phyloP scores from a whole-genome alignment of 2,329 filamentous ascomycete genomes.

The Cercospora sp. region DNA sequence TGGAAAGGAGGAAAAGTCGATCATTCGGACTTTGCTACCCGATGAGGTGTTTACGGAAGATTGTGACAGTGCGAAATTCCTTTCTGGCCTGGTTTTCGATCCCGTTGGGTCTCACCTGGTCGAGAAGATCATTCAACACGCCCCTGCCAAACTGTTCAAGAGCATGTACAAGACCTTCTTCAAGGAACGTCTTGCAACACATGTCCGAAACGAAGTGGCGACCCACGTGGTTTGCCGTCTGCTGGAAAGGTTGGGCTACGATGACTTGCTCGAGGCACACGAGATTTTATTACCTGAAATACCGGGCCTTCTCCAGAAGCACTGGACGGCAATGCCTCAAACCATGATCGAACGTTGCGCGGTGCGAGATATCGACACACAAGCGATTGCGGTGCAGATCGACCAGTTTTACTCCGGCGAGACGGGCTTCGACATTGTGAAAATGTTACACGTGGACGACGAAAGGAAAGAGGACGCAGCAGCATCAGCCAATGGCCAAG shows the following conservation, averaged over 20 bases:
- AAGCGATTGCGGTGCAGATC: constrained; percentile 58
- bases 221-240: constrained; percentile 83
- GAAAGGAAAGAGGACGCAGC: constrained; percentile 14
- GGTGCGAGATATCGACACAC: constrained; percentile 62
- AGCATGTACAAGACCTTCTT: constrained; percentile 78
- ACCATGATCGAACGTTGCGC: constrained; percentile 80
- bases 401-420: constrained; percentile 57
- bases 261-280: constrained; percentile 75
- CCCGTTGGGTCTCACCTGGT: constrained; percentile 85
- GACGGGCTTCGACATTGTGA: constrained; percentile 55
- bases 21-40: constrained; percentile 76
- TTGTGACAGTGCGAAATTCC: constrained; percentile 73
- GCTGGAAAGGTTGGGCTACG: constrained; percentile 79
- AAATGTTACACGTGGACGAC: constrained; percentile 61
- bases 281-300: constrained; percentile 72
- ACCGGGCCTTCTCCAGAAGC: constrained; percentile 69
- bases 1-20: constrained; percentile 63
- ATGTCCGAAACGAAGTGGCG: constrained; percentile 87
- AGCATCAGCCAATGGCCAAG: constrained; percentile 8
- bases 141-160: constrained; percentile 89
- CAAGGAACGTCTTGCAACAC: constrained; percentile 73
- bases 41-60: constrained; percentile 74
- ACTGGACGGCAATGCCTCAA: constrained; percentile 76
- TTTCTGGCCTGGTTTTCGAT: constrained; percentile 87
- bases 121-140: constrained; percentile 78